phyloP scores from a whole-genome alignment of 768 basidiomycete species.

The Podaxis mareebaensis region DNA sequence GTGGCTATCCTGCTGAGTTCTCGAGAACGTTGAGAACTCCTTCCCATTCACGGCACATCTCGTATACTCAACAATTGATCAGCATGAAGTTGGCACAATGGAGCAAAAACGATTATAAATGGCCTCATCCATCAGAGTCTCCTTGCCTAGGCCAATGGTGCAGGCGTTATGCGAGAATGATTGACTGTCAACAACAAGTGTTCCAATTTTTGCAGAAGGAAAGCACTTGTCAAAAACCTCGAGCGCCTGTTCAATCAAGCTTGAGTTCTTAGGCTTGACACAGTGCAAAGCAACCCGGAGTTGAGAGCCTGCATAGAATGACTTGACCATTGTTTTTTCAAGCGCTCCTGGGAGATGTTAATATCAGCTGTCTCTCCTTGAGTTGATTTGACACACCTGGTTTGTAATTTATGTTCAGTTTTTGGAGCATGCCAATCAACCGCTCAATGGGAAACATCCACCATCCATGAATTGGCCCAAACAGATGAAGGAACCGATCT shows the following conservation, averaged over 20 bases:
- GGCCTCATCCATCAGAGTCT: not conserved
- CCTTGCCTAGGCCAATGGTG: not conserved
- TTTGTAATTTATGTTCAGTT: conserved; percentile 31
- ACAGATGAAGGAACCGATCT: conserved; percentile 32
- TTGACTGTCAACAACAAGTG: not conserved
- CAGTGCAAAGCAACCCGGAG: not conserved
- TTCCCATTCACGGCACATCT: not conserved
- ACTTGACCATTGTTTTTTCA: conserved; percentile 8
- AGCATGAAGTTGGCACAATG: not conserved
- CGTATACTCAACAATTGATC: not conserved
- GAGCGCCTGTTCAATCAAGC: not conserved
- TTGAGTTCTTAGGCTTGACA: not conserved
- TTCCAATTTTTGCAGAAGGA: not conserved
- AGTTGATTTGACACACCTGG: conserved; percentile 19
- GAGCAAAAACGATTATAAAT: not conserved
- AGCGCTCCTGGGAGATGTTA: conserved; percentile 5
- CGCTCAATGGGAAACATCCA: conserved; percentile 41
- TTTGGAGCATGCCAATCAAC: conserved; percentile 36
- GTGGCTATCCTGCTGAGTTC: not conserved
- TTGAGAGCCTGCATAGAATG: not conserved
- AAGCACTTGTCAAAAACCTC: not conserved
- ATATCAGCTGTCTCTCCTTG: not conserved
- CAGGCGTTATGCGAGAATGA: not conserved
- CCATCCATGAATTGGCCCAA: conserved; percentile 38
- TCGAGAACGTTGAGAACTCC: not conserved